A percentile compares a stretch with the other conserved stretches of the same genome.
These are phyloP conservation scores for Linum tenue DNA, from an alignment of 345 rosid genomes.

Conservation along the genomic window DNA sequence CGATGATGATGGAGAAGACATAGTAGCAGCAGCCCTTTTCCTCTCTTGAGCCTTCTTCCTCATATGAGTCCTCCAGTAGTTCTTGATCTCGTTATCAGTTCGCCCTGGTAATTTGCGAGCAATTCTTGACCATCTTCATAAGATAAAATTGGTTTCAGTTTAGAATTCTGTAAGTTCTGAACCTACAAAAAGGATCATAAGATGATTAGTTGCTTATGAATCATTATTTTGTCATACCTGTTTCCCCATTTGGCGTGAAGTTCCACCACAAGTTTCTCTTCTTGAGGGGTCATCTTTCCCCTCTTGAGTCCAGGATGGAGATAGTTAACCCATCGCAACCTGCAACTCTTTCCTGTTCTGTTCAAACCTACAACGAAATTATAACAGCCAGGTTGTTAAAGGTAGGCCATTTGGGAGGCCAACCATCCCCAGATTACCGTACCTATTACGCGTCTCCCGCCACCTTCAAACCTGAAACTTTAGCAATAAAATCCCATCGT, in stretches of 20 bases:
- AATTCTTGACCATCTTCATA: constrained; percentile 86
- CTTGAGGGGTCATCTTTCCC: constrained; percentile 94
- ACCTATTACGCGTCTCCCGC: constrained; percentile 93
- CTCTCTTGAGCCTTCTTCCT: constrained; percentile 77
- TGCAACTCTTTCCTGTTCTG: constrained; percentile 97
- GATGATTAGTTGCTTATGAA: too few relatives aligned
- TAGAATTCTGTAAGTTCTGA: neutral
- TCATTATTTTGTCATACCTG: constrained; percentile 43
- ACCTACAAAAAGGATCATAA: too few relatives aligned
- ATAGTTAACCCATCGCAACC: constrained; percentile 98
- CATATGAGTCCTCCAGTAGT: constrained; percentile 91
- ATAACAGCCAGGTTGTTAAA: constrained; percentile 44
- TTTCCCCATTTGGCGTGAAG: constrained; percentile 96
- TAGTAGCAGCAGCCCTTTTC: constrained; percentile 23
- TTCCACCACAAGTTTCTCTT: constrained; percentile 83
- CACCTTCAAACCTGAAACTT: constrained; percentile 99
- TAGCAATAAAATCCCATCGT: constrained; percentile 94
- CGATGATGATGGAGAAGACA: constrained; percentile 38
- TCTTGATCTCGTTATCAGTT: constrained; percentile 94
- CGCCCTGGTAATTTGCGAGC: constrained; percentile 90
- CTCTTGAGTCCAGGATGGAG: constrained; percentile 93
- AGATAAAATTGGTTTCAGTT: neutral
- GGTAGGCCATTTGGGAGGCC: constrained; percentile 42
- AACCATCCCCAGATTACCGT: constrained; percentile 41
- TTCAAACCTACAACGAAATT: constrained; percentile 84